Evolutionary conservation across 73 alveolate genomes (phyloP).

Genomic region (Symbiodinium pilosum): DNA sequence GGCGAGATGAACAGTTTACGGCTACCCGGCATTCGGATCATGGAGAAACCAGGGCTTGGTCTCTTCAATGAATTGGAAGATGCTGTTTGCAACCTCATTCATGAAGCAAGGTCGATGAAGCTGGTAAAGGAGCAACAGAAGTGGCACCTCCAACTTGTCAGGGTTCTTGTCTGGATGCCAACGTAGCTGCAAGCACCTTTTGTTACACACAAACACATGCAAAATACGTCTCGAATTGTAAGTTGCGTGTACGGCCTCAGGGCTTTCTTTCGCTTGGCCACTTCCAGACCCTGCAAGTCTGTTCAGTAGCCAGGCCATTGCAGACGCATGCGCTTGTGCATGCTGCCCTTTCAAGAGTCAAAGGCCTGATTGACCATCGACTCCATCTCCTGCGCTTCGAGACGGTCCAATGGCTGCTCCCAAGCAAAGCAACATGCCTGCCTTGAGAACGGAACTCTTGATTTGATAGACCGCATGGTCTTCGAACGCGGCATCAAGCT

Average conservation of each 20-base stretch:
- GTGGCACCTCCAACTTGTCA: conserved; percentile 62
- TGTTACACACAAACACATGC: not conserved
- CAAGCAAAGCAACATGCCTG: not conserved
- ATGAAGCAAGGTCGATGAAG: not conserved
- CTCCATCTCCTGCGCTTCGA: conserved; percentile 72
- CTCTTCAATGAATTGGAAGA: conserved; percentile 94
- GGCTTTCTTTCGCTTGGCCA: conserved; percentile 85
- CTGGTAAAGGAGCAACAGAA: not conserved
- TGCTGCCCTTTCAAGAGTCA: not conserved
- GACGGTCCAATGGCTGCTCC: not conserved
- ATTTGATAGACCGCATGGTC: conserved; percentile 76
- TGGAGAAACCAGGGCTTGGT: conserved; percentile 95
- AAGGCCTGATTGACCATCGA: conserved; percentile 80
- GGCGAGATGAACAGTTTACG: no score
- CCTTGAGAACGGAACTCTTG: conserved; percentile 91
- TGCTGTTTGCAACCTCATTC: conserved; percentile 80
- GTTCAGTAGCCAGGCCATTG: not conserved
- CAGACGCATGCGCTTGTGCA: no score
- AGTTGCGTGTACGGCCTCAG: conserved; percentile 43
- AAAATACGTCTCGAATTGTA: no score
- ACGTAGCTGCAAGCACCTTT: conserved; percentile 43
- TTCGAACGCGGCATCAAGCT: conserved; percentile 83
- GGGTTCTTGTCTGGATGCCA: conserved; percentile 95
- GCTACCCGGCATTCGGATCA: conserved; percentile 64
- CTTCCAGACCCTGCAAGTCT: conserved; percentile 56